phyloP scores from a whole-genome alignment of 1,139 yeast genomes.

The Yamadazyma membranifaciens region DNA sequence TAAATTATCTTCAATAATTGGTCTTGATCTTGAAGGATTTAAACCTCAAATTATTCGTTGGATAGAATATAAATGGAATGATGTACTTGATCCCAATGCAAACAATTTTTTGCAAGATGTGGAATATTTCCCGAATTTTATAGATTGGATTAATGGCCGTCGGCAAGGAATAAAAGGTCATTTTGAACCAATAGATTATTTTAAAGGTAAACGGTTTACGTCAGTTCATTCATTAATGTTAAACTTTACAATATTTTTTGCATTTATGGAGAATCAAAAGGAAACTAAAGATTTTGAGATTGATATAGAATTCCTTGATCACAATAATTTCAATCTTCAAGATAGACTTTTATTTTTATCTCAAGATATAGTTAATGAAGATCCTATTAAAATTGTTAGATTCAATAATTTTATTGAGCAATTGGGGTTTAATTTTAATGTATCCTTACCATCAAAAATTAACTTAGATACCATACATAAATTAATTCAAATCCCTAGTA shows the following conservation, averaged over 20 bases:
- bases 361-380: not conserved
- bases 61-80: conserved; percentile 29
- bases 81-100: conserved; percentile 7
- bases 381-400: not conserved
- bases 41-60: conserved; percentile 24
- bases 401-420: conserved; percentile 2
- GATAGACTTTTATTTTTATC: not conserved
- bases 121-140: conserved; percentile 26
- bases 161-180: not conserved
- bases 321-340: too few species aligned
- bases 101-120: conserved; percentile 12
- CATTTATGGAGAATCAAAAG: not conserved
- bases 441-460: too few species aligned
- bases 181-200: too few species aligned
- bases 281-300: too few species aligned
- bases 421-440: too few species aligned
- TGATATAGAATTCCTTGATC: too few species aligned
- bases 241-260: not conserved
- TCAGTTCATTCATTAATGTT: not conserved
- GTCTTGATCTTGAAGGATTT: conserved; percentile 10
- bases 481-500: too few species aligned
- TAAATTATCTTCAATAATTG: conserved; percentile 25
- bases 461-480: too few species aligned
- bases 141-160: conserved; percentile 38
- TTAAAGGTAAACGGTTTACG: not conserved